Conservation (phyloP, 1,139 yeast genomes). For the Debaryomyces singareniensis region DNA sequence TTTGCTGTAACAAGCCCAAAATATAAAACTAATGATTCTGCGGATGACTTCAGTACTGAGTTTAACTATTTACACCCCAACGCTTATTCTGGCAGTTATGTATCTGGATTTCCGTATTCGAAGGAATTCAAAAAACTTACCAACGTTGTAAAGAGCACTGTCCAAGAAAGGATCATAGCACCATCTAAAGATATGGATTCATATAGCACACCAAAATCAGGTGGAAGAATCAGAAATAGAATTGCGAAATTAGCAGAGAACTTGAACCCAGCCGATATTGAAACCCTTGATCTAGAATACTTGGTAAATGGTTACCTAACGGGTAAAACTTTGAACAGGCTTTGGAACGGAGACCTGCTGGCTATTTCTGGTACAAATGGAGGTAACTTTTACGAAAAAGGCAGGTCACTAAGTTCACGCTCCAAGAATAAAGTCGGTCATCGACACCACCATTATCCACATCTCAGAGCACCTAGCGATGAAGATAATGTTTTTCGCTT, state of each 20-base stretch:
- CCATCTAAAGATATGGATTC: slow-evolving; percentile 24
- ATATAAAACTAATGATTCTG: neutral
- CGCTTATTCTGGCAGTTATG: neutral
- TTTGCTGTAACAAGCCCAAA: slow-evolving; percentile 54
- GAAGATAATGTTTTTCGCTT: slow-evolving; percentile 18
- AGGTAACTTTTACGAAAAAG: neutral
- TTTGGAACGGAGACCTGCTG: slow-evolving; percentile 25
- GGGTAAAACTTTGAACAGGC: slow-evolving; percentile 30
- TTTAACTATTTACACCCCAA: neutral
- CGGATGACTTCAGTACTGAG: slow-evolving; percentile 12
- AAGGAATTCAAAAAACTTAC: slow-evolving; percentile 56
- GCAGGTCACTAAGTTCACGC: neutral
- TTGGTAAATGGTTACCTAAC: slow-evolving; percentile 25
- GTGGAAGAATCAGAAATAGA: slow-evolving; percentile 27
- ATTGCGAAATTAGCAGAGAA: slow-evolving; percentile 33
- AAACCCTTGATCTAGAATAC: slow-evolving; percentile 35
- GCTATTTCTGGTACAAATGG: neutral
- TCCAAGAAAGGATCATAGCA: slow-evolving; percentile 51
- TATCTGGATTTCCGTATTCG: slow-evolving; percentile 13
- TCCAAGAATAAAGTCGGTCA: neutral
- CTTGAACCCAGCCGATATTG: slow-evolving; percentile 35
- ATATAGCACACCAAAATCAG: slow-evolving; percentile 11
- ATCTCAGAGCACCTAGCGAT: slow-evolving; percentile 6
- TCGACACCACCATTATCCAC: slow-evolving; percentile 6
- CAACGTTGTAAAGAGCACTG: slow-evolving; percentile 65